Evolutionary conservation across 148 eudicot genomes (phyloP).

Genomic region (Pouteria glomerata): DNA sequence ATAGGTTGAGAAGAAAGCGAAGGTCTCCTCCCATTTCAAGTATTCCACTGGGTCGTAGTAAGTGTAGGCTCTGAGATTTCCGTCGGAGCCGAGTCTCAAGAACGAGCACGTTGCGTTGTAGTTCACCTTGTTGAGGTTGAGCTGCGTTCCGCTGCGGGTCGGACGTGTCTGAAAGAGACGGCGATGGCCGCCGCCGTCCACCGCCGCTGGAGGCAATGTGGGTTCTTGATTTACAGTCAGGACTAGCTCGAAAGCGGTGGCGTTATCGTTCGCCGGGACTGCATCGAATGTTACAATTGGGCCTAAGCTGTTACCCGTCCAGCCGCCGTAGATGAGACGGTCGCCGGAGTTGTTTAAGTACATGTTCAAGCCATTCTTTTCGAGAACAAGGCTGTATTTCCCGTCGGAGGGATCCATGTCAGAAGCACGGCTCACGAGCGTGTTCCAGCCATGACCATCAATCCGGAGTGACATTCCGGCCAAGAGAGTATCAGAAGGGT

Average conservation of each 20-base stretch:
- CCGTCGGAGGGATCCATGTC: conserved; percentile 7
- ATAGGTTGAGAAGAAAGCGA: not conserved
- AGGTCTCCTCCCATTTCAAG: conserved; percentile 12
- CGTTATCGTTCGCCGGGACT: not conserved
- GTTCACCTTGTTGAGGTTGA: conserved; percentile 3
- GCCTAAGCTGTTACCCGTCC: not conserved
- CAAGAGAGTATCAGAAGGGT: conserved; percentile 17
- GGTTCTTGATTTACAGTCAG: not conserved
- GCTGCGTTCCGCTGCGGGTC: not conserved
- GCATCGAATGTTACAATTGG: not conserved
- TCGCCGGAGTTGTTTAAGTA: conserved; percentile 6
- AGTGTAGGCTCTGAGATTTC: conserved; percentile 16
- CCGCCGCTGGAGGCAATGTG: not conserved
- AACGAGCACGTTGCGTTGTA: conserved; percentile 10
- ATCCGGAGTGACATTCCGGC: conserved; percentile 16
- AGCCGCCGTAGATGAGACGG: not conserved
- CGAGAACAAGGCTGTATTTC: conserved; percentile 10
- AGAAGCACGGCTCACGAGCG: conserved; percentile 21
- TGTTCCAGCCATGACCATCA: not conserved
- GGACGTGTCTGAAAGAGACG: not conserved
- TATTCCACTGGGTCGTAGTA: not conserved
- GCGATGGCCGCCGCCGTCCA: not conserved
- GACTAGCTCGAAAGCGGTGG: not conserved
- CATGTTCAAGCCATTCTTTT: conserved; percentile 4
- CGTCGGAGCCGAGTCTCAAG: conserved; percentile 10